These are phyloP conservation scores for Coelastrella sp. DNA, from an alignment of 139 green algal species.

Conservation along the genomic window DNA sequence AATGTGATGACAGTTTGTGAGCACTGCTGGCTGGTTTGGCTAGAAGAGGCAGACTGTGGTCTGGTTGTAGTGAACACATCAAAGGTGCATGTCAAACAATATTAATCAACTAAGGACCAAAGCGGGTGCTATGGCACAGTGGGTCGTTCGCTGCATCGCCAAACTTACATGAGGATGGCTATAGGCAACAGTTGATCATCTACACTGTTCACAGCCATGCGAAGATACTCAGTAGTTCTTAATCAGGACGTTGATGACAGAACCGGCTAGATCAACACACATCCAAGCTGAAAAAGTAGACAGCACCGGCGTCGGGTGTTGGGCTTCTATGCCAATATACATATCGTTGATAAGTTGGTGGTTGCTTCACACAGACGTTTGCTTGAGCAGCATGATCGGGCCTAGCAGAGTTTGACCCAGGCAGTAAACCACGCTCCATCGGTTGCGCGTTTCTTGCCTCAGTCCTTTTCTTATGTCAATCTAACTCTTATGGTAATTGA, in stretches of 20 bases:
- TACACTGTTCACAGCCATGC: conserved; percentile 30
- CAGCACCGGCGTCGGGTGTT: neutral
- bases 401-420: neutral
- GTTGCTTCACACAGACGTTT: neutral
- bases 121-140: neutral
- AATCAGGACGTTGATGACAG: neutral
- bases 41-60: neutral
- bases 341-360: too few species aligned
- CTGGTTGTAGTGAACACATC: neutral
- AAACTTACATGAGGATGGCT: conserved; percentile 86
- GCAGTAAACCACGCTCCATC: neutral
- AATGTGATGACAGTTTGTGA: conserved; percentile 9
- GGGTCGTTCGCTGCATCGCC: neutral
- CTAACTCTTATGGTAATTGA: too few species aligned
- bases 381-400: too few species aligned
- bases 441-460: too few species aligned
- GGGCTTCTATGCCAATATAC: too few species aligned
- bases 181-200: conserved; percentile 86
- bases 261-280: neutral
- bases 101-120: neutral
- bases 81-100: too few species aligned
- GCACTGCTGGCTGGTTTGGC: neutral
- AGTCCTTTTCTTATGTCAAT: too few species aligned
- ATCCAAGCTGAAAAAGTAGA: neutral
- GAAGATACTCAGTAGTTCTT: neutral